Percentiles rank a stretch among this genome's conserved stretches.
phyloP scores from a whole-genome alignment of 208 protist species.

The Acanthamoeba culbertsoni region DNA sequence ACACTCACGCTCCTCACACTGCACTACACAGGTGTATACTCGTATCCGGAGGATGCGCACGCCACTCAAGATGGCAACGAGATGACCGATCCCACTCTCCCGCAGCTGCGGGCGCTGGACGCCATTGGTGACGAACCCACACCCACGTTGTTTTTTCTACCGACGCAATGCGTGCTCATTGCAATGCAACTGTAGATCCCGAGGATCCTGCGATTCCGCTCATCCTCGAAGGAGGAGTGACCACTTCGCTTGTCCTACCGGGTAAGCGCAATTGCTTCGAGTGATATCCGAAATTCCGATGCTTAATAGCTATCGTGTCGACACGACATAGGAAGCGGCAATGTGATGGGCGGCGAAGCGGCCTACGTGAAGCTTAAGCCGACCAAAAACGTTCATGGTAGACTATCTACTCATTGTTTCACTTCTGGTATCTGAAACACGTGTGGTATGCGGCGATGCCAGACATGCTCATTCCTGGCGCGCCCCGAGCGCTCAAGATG shows the following conservation, averaged over 20 bases:
- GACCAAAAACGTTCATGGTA: neutral
- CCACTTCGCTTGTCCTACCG: slow-evolving; percentile 65
- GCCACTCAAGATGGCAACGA: slow-evolving; percentile 65
- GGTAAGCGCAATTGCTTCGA: neutral
- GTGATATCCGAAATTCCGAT: too few species aligned
- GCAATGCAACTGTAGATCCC: slow-evolving; percentile 23
- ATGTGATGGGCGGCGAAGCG: slow-evolving; percentile 69
- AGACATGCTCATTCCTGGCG: slow-evolving; percentile 61
- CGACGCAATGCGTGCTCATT: too few species aligned
- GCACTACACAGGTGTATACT: slow-evolving; percentile 49
- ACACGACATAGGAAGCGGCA: neutral
- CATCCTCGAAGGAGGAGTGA: slow-evolving; percentile 62
- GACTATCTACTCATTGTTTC: neutral
- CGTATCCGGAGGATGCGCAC: slow-evolving; percentile 27
- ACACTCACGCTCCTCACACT: too few species aligned
- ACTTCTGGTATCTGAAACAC: neutral
- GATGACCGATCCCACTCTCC: slow-evolving; percentile 57
- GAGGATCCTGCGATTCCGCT: slow-evolving; percentile 59
- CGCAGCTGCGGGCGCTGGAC: slow-evolving; percentile 59
- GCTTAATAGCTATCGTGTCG: neutral
- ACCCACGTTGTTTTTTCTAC: neutral
- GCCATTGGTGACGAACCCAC: too few species aligned
- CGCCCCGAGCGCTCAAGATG: slow-evolving; percentile 65
- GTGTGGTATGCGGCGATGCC: neutral
- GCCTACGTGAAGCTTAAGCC: slow-evolving; percentile 14